Evolutionary conservation across 192 early-diverging fungal genomes (phyloP).

Genomic region (Mortierella antarctica): DNA sequence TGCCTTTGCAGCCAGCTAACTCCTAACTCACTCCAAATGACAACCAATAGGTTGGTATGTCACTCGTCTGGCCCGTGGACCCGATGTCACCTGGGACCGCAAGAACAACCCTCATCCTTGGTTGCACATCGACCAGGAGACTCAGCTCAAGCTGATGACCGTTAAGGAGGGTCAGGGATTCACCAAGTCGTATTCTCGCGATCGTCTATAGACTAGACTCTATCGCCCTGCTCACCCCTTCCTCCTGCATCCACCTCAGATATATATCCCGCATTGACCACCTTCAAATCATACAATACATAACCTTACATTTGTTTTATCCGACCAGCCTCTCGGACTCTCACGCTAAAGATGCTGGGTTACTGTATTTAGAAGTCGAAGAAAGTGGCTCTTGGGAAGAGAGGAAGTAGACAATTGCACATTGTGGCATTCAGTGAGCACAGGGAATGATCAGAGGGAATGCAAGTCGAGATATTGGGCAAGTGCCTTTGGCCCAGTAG

Average conservation of each 20-base stretch:
- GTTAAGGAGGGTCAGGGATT: slow-evolving; percentile 68
- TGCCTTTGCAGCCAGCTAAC: neutral
- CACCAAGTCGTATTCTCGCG: slow-evolving; percentile 65
- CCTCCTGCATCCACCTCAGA: neutral
- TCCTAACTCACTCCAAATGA: neutral
- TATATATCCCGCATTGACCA: neutral
- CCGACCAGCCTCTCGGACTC: no score
- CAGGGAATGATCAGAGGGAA: no score
- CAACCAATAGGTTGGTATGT: slow-evolving; percentile 57
- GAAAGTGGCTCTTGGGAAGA: no score
- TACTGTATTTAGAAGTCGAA: no score
- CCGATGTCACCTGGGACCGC: slow-evolving; percentile 71
- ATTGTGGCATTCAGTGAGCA: no score
- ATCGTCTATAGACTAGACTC: slow-evolving; percentile 62
- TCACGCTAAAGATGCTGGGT: no score
- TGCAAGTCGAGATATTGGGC: no score
- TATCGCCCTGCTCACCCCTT: neutral
- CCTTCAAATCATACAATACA: no score
- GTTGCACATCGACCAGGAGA: slow-evolving; percentile 68
- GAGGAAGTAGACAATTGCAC: no score
- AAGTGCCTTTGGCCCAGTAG: no score
- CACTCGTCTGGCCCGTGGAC: slow-evolving; percentile 66
- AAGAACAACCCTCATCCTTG: slow-evolving; percentile 64
- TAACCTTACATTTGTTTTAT: no score
- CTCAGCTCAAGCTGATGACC: slow-evolving; percentile 67